phyloP scores from a whole-genome alignment of 768 basidiomycete genomes.

The Leccinum ochraceum region DNA sequence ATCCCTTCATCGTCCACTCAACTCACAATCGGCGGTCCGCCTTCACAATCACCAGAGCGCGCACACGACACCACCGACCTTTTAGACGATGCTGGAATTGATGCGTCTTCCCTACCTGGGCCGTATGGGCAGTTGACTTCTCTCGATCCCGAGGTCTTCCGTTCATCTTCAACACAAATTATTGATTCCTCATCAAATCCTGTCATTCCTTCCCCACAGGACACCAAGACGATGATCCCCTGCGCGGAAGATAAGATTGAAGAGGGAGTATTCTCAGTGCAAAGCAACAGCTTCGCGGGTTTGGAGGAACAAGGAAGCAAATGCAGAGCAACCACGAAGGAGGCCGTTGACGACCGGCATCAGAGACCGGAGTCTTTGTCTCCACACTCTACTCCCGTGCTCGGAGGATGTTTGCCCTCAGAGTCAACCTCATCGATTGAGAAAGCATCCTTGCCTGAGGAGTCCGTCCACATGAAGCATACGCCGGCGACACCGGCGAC shows the following conservation, averaged over 20 bases:
- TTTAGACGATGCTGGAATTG: slow-evolving; percentile 4
- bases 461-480: slow-evolving; percentile 17
- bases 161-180: slow-evolving; percentile 4
- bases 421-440: slow-evolving; percentile 19
- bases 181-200: slow-evolving; percentile 4
- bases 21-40: slow-evolving; percentile 23
- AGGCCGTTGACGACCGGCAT: slow-evolving; percentile 19
- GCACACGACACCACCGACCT: slow-evolving; percentile 10
- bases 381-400: slow-evolving; percentile 51
- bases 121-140: slow-evolving; percentile 6
- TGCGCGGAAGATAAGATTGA: neutral
- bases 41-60: slow-evolving; percentile 24
- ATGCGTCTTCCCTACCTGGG: slow-evolving; percentile 6
- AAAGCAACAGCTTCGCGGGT: neutral
- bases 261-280: neutral
- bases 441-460: slow-evolving; percentile 7
- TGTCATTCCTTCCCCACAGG: slow-evolving; percentile 1
- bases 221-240: neutral
- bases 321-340: slow-evolving; percentile 35
- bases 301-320: slow-evolving; percentile 22
- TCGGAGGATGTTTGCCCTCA: slow-evolving; percentile 37
- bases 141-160: neutral
- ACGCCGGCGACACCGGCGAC: slow-evolving; percentile 18
- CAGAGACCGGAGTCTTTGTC: slow-evolving; percentile 58
- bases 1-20: slow-evolving; percentile 11